Base-by-base conservation (phyloP, 495 filamentous ascomycete species). In the Tuber magnatum region DNA sequence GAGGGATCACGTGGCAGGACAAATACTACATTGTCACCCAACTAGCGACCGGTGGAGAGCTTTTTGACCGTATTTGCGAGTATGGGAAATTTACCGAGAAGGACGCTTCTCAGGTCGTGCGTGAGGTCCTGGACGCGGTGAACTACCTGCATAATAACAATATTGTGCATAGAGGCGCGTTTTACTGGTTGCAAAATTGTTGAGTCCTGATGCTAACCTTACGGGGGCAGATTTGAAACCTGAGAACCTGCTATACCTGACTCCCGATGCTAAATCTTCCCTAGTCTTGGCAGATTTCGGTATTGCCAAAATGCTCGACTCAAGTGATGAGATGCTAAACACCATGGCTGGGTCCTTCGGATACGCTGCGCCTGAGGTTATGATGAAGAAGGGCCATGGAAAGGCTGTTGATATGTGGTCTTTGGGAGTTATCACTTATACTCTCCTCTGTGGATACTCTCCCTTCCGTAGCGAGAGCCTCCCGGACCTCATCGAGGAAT, bases 351-450 rank as follows among this genome's bases (percentile, higher is more conserved):
- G 95, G 46, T 98, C 96, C 4, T 98, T 99, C 83, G 95, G 95
- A 61, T 99, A 99, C 81, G 95, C 95, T 32, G 95, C 95, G 0
- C 95, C 95, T 12, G 95, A 99, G 83, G 94, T 99, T 68, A 99
- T 99, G 95, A 87, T 97, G 70, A 97, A 97, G 86, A 89, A 92
- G 79, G 95, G 96, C 51, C 95, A 99, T 83, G 95, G 96, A 81
- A 98, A 98, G 83, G 92, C 95, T n/a, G 95, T 98, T 42, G 95
- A 99, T 82, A 96, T 99, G 92, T 99, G 95, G 95, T 97, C 94
- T 14, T 87, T 99, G 80, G 95, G 95, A 78, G 94, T 99, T 78
- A 98, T 99, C 82, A 98, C 96, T 42, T 99, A 99, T 85, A 98
- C 96, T 24, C 88, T 99, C n/a, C 92, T 99, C 61, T 99, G 95